Base-by-base conservation (phyloP, 202 grass and related monocot genomes). In the Brachypodium distachyon region DNA sequence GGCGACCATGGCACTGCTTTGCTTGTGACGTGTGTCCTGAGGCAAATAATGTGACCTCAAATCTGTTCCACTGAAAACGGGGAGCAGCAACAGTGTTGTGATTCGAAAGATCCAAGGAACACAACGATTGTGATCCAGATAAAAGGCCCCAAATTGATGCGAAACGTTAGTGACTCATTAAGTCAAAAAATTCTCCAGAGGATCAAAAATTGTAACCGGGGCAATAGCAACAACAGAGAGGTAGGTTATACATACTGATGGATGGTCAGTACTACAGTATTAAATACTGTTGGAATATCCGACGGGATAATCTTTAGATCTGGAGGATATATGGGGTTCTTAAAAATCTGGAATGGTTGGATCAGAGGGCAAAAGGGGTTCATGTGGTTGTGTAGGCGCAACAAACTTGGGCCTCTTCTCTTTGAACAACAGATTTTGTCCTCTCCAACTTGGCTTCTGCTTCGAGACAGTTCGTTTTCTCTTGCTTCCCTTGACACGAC, bases 11-110 rank as follows among this genome's bases (percentile, higher is more conserved):
- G 60, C 34, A 37, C 18, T 41, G 18, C 59, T 18, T 61, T 17
- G 26, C 8, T 29, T 19, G 29, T 88, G 86, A 80, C 86, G 81
- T 88, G 81, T 84, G 81, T 29, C 54, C 62, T 76, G 76, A 76
- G 48, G 55, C 86, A 57, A 76, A 70, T 74, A 19, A 56, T 70
- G 82, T 49, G 54, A 52, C 41, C 70, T 29, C 67, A 23, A 67
- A 68, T 6, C 42, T 48, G 69, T 34, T 57, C 76, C 80, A 61
- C 74, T 67, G 44, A 47, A 39, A 75, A 70, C 21, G 61, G 68
- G 60, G 52, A 54, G 61, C 21, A n/a, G 36, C 67, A 61, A 52
- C 85, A 75, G 44, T n/a, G n/a, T 59, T 84, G 77, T 79, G 37
- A 12, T 5, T n/a, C 12, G 3, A 19, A 69, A 7, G 65, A 69